Percentiles rank a stretch among this genome's conserved stretches.
Conservation (phyloP, 108 stramenopile genomes). For the Discostella stelligeroides region DNA sequence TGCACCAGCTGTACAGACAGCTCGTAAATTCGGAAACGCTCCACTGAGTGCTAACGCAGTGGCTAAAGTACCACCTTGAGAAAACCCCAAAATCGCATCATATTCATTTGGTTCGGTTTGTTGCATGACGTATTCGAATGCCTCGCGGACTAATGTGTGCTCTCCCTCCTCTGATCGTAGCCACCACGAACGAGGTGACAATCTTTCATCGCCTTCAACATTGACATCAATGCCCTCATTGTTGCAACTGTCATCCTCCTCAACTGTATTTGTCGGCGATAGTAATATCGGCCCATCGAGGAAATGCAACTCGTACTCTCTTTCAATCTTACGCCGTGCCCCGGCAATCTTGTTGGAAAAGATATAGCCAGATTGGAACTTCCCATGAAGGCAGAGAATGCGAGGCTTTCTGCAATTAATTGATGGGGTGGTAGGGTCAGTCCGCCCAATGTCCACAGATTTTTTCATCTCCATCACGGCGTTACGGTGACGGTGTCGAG, state of each 20-base stretch:
- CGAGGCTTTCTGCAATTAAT: too few relatives aligned
- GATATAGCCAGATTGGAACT: constrained; percentile 55
- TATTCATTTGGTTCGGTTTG: constrained; percentile 40
- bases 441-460: too few relatives aligned
- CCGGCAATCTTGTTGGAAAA: constrained; percentile 76
- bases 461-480: too few relatives aligned
- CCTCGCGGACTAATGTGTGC: constrained; percentile 50
- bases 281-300: constrained; percentile 59
- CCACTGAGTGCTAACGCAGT: constrained; percentile 64
- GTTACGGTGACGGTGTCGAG: too few relatives aligned
- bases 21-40: constrained; percentile 50
- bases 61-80: constrained; percentile 72
- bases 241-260: constrained; percentile 4
- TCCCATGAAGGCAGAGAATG: constrained; percentile 72
- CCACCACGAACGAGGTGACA: constrained; percentile 60
- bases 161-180: constrained; percentile 44
- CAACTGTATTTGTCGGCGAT: background rate
- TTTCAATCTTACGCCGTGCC: constrained; percentile 62
- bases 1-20: constrained; percentile 74
- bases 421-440: too few relatives aligned
- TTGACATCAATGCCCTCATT: background rate
- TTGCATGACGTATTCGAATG: constrained; percentile 59
- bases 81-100: constrained; percentile 71
- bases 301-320: constrained; percentile 65
- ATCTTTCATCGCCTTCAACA: background rate